Percentiles rank a stretch among this genome's conserved stretches.
These are phyloP conservation scores for Rhodotorula taiwanensis DNA, from an alignment of 768 basidiomycete genomes.

Conservation along the genomic window DNA sequence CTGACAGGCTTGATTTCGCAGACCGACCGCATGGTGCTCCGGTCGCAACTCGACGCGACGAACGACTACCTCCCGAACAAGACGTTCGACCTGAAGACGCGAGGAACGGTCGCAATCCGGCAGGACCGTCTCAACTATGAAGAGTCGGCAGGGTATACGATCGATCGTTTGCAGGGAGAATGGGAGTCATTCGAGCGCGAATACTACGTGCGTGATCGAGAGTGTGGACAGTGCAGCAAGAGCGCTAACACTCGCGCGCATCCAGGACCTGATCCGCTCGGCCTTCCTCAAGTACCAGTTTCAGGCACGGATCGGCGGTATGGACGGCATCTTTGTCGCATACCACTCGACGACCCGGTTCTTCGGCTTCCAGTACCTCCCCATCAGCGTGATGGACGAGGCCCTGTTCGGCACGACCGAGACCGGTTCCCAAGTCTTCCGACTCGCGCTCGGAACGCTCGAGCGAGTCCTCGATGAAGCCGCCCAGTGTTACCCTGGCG, in stretches of 20 bases:
- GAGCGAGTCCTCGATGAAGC: conserved; percentile 62
- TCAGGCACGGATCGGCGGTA: conserved; percentile 90
- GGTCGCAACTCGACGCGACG: conserved; percentile 86
- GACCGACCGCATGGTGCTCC: conserved; percentile 65
- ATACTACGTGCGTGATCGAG: conserved; percentile 53
- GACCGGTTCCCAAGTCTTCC: conserved; percentile 68
- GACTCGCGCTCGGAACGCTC: conserved; percentile 62
- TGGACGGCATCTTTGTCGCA: conserved; percentile 72
- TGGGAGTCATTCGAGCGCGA: conserved; percentile 82
- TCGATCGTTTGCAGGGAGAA: conserved; percentile 58
- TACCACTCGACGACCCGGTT: conserved; percentile 59
- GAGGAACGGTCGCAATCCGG: conserved; percentile 75
- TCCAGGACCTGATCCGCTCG: conserved; percentile 71
- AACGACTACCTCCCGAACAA: conserved; percentile 75
- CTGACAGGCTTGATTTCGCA: conserved; percentile 23
- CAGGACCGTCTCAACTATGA: conserved; percentile 74
- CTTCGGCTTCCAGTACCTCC: conserved; percentile 90
- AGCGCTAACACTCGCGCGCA: background rate
- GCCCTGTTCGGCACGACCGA: conserved; percentile 61
- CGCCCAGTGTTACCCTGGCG: conserved; percentile 24
- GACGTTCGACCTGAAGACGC: conserved; percentile 93
- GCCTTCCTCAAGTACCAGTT: conserved; percentile 96
- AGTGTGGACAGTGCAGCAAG: background rate
- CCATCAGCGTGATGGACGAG: conserved; percentile 78
- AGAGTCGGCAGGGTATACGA: conserved; percentile 68